Base-by-base conservation (phyloP, 768 basidiomycete genomes). In the Leucocoprinus birnbaumii region DNA sequence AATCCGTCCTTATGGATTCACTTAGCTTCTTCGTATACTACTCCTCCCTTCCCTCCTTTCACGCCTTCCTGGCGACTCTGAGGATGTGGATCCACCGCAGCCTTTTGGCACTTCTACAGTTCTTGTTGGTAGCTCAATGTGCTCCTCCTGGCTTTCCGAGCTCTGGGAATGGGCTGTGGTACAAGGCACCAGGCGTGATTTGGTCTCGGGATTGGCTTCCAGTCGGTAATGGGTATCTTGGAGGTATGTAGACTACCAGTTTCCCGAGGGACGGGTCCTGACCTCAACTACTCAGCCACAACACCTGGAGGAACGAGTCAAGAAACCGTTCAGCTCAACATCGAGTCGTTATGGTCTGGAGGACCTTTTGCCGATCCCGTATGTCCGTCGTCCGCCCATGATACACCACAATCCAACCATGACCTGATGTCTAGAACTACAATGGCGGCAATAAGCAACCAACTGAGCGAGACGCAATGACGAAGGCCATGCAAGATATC, bases 91-190 rank as follows among this genome's bases (percentile, higher is more conserved):
- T 55, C 16, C 58, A 60, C 44, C 63, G 60, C 51, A 37, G 59
- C 26, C 53, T 62, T n/a, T 53, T 69, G 42, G 65, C 64, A 8
- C 46, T 68, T 3, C 48, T 57, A 9, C 66, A 64, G 31, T 59
- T 70, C 34, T 27, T 55, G 18, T 42, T 55, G 14, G 27, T 55
- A 21, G 48, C 25, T 18, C 38, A 22, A 0, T 22, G 62, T 21
- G 66, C 68, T 18, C 73, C 76, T 27, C 48, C 71, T 11, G 77
- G 74, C n/a, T 87, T 90, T 62, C 88, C 88, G 0, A 58, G 70
- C 3, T 83, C 85, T 11, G 88, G 88, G n/a, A 89, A 90, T 67
- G 87, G 82, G 5, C 71, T 90, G 25, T 90, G 88, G 88, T 90
- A 84, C 59, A 78, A 69, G 3, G 55, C 73, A 14, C 76, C 80